Evolutionary conservation across 2,329 filamentous ascomycete species (phyloP).

Genomic region (Epichloe sibirici): DNA sequence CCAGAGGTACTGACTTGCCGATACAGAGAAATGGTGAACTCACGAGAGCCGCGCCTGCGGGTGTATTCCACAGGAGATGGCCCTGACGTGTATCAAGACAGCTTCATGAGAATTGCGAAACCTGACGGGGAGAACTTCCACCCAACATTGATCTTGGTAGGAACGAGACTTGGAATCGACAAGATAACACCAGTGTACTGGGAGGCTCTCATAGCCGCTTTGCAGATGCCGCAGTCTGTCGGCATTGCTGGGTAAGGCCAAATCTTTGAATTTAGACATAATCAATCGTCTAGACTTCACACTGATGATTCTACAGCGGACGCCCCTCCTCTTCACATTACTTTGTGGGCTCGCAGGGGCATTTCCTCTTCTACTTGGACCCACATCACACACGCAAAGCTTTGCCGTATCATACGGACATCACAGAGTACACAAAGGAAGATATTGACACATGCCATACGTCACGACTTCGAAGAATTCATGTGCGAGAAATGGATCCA

Average conservation of each 20-base stretch:
- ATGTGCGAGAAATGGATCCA: conserved; percentile 89
- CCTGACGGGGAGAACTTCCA: conserved; percentile 54
- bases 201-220: conserved; percentile 73
- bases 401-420: conserved; percentile 48
- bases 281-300: background rate
- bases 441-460: conserved; percentile 83
- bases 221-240: conserved; percentile 86
- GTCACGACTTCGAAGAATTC: conserved; percentile 65
- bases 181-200: conserved; percentile 91
- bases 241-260: conserved; percentile 76
- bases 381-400: conserved; percentile 76
- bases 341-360: conserved; percentile 50
- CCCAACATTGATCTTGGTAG: conserved; percentile 80
- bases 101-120: conserved; percentile 66
- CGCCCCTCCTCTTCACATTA: conserved; percentile 77
- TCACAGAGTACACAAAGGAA: conserved; percentile 49
- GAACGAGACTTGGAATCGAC: conserved; percentile 82
- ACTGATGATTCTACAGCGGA: conserved; percentile 42
- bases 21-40: conserved; percentile 59
- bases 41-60: conserved; percentile 50
- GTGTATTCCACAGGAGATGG: conserved; percentile 88
- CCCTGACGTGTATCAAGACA: conserved; percentile 86
- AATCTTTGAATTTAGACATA: background rate
- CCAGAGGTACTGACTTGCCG: background rate
- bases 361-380: conserved; percentile 85